Evolutionary conservation across 179 eudicot species (phyloP), one percentile per base, ranked within the genome.

Genomic region (Sideroxylon spinosum): DNA sequence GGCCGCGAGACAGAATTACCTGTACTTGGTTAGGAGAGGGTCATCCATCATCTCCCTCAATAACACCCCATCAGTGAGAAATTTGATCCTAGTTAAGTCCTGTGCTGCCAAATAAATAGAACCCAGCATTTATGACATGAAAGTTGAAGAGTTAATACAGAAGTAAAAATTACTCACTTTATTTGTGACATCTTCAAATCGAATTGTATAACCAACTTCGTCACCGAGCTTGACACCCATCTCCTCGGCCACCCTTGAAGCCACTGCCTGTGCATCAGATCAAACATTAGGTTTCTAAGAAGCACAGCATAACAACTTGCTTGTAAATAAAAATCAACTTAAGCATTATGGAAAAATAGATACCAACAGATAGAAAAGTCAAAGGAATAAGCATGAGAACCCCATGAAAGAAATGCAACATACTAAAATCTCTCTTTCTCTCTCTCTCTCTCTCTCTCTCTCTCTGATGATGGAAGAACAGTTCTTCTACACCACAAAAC

Each of bases 21-120:
- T 92, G 80, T 94, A 95, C 81, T 91, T 92, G 80, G 89, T 91
- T 84, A 95, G 81, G 59, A 95, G 92, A 75, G 99, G 99, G 87
- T 95, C 99, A 82, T 92, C 92, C 99, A 95, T 95, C 99, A 95
- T 95, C 84, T 95, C 99, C 82, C 99, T 87, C 55, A 95, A 84
- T 83, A 95, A 84, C 78, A 95, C 98, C 71, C 99, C 99, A 86
- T 95, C 98, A 32, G 99, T 95, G 49, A 95, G 94, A 83, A 94
- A 95, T 74, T 95, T 95, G 82, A 95, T 85, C 87, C 88, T 88
- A 46, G 99, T 95, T 68, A 87, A 78, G 80, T 90, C 96, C 98
- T 95, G 91, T 78, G 66, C 88, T 82, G 83, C 83, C 88, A 90
- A 77, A 84, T 76, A 78, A 87, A 63, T 56, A 81, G 28, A 77